Evolutionary conservation across 2,329 filamentous ascomycete genomes (phyloP), one percentile per base, ranked within the genome.

Genomic region (Ophiostoma sp.): DNA sequence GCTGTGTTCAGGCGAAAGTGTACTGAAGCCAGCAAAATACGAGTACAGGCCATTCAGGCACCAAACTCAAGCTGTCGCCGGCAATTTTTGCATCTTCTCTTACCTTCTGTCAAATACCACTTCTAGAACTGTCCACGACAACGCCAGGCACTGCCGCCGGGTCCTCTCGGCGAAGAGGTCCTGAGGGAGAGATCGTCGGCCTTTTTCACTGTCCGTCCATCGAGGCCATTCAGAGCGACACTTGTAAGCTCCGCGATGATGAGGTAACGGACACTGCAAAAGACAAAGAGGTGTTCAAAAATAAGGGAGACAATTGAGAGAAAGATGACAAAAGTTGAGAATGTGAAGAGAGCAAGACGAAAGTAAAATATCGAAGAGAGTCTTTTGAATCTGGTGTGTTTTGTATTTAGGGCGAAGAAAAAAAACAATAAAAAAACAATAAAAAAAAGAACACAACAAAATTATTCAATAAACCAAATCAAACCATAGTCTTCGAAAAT

Each of bases 91-190:
- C 11, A 57, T 28, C 25, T 59, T 59, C 55, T 59, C 55, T 6
- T 5, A 17, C 25, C 28, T 59, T 59, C 55, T 19, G 4, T 19
- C 12, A 2, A 15, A 8, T 45, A n/a, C 36, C 22, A 39, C n/a
- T 66, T 66, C 61, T 45, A 66, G 61, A 66, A 66, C 33, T 66
- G 36, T 66, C 61, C 12, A 42, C 3, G 61, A 9, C n/a, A n/a
- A n/a, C n/a, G n/a, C n/a, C n/a, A n/a, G n/a, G n/a, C n/a, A n/a
- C 11, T 19, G n/a, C n/a, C 61, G 61, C 22, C 36, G 61, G 61
- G 36, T 45, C 5, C 9, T 66, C 12, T 66, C 61, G 61, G 61
- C 61, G 61, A 39, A 55, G 50, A 22, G 19, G 50, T 8, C 33
- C 33, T 4, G 8, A 36, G 8, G 3, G 12, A 45, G 50, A 55